Percentiles rank a stretch among this genome's conserved stretches.
Evolutionary conservation across 2,329 filamentous ascomycete species (phyloP).

Genomic region (Xylariomycetidae sp.): DNA sequence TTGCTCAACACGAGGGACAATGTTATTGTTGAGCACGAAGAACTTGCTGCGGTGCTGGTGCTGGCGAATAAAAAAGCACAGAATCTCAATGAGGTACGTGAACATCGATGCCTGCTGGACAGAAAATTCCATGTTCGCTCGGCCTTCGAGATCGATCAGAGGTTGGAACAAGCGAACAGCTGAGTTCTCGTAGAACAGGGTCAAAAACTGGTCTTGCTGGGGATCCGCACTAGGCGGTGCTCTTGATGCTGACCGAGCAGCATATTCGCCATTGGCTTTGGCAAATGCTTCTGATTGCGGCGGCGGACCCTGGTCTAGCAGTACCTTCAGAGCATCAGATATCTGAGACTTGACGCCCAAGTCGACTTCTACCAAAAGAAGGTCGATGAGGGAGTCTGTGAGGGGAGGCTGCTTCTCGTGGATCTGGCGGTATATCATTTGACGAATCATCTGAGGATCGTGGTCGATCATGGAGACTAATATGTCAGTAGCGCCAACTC

Average conservation of each 20-base stretch:
- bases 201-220: conserved; percentile 80
- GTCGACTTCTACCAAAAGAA: conserved; percentile 86
- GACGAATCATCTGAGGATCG: conserved; percentile 88
- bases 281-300: conserved; percentile 51
- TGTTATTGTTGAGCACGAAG: conserved; percentile 76
- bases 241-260: conserved; percentile 53
- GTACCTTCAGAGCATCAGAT: conserved; percentile 88
- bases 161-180: conserved; percentile 83
- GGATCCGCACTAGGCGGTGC: conserved; percentile 51
- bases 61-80: conserved; percentile 90
- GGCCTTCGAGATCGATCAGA: conserved; percentile 71
- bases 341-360: conserved; percentile 93
- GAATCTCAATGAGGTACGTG: conserved; percentile 83
- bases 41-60: conserved; percentile 83
- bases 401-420: conserved; percentile 80
- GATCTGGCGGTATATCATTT: conserved; percentile 88
- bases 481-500: conserved; percentile 91
- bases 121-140: conserved; percentile 64
- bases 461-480: conserved; percentile 93
- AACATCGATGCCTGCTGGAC: conserved; percentile 88
- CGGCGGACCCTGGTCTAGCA: conserved; percentile 67
- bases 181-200: conserved; percentile 84
- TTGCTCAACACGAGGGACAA: conserved; percentile 75
- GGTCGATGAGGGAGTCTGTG: conserved; percentile 87
- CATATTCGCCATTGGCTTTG: conserved; percentile 64